phyloP scores from a whole-genome alignment of 768 basidiomycete genomes.

The Astraeus odoratus region DNA sequence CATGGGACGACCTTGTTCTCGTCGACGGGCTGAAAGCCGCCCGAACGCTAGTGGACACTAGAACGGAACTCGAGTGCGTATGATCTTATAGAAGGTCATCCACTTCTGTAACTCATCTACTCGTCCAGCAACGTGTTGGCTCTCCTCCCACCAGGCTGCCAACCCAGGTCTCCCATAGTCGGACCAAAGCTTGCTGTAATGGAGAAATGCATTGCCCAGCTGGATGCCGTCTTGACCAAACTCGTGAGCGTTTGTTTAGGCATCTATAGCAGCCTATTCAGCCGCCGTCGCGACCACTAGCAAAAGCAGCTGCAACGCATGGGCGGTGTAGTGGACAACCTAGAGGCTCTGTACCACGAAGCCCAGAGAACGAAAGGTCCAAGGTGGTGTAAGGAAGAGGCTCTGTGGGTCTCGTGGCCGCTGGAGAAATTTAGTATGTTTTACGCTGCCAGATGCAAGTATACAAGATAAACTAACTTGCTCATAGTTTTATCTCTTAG shows the following conservation, averaged over 20 bases:
- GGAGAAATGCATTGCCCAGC: constrained; percentile 55
- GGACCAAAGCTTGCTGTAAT: constrained; percentile 60
- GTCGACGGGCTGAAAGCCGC: constrained; percentile 75
- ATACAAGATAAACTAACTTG: too few relatives aligned
- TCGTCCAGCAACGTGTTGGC: constrained; percentile 55
- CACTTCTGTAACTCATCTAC: background rate
- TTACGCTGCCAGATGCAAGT: background rate
- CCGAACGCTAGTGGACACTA: constrained; percentile 62
- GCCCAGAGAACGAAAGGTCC: constrained; percentile 67
- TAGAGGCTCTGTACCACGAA: constrained; percentile 61
- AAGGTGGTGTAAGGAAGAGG: constrained; percentile 63
- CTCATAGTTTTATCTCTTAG: constrained; percentile 31
- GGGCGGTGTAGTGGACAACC: constrained; percentile 51
- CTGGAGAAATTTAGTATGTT: constrained; percentile 67
- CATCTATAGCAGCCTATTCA: background rate
- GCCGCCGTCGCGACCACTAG: constrained; percentile 29
- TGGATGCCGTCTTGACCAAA: constrained; percentile 53
- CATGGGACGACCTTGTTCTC: constrained; percentile 81
- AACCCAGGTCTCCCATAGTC: constrained; percentile 54
- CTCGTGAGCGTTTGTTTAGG: constrained; percentile 44
- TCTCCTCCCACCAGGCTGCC: constrained; percentile 41
- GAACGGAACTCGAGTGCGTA: constrained; percentile 81
- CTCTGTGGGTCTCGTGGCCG: constrained; percentile 79
- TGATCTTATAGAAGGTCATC: background rate
- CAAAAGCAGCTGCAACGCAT: constrained; percentile 67